Base-by-base conservation (phyloP, 371 early-diverging fungal genomes). In the Syncephalastrum racemosum region DNA sequence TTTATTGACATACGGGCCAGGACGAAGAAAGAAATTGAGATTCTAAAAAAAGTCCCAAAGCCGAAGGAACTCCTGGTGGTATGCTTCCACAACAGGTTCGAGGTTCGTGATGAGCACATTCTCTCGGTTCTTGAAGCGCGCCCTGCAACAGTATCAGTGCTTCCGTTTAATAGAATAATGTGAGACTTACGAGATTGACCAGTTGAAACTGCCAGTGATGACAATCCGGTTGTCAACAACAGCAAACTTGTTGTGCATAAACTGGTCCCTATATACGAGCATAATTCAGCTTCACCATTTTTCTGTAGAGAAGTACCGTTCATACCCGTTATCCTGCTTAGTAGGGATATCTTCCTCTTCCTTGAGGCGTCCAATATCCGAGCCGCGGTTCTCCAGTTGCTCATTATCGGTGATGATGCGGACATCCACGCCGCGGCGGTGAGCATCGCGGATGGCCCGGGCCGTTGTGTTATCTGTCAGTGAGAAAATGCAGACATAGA, bases 171-270 rank as follows among this genome's bases (percentile, higher is more conserved):
- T 13, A 15, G 8, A 20, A n/a, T 13, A 50, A 50, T 47, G 27
- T 14, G 19, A 43, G 4, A 56, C 62, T 65, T 68, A 76, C 80
- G 67, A 71, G 27, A 64, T 66, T 42, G 77, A 75, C 80, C 80
- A 79, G 52, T 79, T 79, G 61, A 74, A 79, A 40, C 75, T 75
- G 20, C 80, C 80, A 15, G 74, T 79, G 42, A 77, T 63, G 18
- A 79, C 64, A 2, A 62, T 70, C 24, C 66, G 73, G 13, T 53
- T 52, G 58, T 87, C 87, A 46, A 85, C 73, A 13, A 87, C 73
- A 13, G 81, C 83, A 71, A 87, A 87, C 63, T 86, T 87, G 54
- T 85, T 79, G 55, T 87, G 87, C 87, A 87, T 87, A 46, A 81
- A 77, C 58, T 68, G 70, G 1, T 68, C 67, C 40, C 76, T 79